These are phyloP conservation scores for Achaetomium macrosporum DNA, from an alignment of 2,329 filamentous ascomycete genomes.

Conservation along the genomic window DNA sequence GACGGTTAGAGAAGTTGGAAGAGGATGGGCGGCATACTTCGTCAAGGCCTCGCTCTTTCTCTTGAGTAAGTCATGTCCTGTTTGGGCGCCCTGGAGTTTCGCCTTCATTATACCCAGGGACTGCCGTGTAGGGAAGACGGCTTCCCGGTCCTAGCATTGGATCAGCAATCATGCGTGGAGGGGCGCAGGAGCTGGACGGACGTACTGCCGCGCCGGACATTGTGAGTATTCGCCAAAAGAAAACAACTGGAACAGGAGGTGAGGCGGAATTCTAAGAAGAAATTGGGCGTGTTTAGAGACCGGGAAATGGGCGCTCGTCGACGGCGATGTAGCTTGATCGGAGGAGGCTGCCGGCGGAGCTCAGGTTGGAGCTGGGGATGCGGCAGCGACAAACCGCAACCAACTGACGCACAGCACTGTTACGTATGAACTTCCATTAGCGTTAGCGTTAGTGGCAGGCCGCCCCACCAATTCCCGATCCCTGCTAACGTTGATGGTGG, in stretches of 20 bases:
- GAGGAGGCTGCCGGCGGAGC: conserved; percentile 5
- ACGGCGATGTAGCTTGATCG: conserved; percentile 18
- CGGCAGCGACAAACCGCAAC: neutral
- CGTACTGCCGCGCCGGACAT: conserved; percentile 40
- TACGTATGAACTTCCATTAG: neutral
- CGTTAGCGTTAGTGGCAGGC: neutral
- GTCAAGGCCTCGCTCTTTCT: conserved; percentile 97
- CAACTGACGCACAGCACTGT: conserved; percentile 5
- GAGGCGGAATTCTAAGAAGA: neutral
- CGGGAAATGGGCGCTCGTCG: too few species aligned
- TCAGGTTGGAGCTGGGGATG: neutral
- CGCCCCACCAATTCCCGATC: conserved; percentile 6
- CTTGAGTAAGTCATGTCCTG: conserved; percentile 90
- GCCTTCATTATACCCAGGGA: conserved; percentile 95
- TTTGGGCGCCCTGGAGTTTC: conserved; percentile 91
- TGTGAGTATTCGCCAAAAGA: conserved; percentile 10
- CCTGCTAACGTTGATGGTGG: neutral
- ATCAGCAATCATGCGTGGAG: conserved; percentile 10
- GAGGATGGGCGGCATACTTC: conserved; percentile 57
- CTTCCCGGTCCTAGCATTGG: conserved; percentile 71
- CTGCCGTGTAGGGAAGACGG: conserved; percentile 96
- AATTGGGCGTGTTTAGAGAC: neutral
- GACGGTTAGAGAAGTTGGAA: neutral
- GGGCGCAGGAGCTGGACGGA: conserved; percentile 11
- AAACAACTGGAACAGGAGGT: neutral